phyloP scores from a whole-genome alignment of 768 basidiomycete genomes.

The Tricholoma sp. region DNA sequence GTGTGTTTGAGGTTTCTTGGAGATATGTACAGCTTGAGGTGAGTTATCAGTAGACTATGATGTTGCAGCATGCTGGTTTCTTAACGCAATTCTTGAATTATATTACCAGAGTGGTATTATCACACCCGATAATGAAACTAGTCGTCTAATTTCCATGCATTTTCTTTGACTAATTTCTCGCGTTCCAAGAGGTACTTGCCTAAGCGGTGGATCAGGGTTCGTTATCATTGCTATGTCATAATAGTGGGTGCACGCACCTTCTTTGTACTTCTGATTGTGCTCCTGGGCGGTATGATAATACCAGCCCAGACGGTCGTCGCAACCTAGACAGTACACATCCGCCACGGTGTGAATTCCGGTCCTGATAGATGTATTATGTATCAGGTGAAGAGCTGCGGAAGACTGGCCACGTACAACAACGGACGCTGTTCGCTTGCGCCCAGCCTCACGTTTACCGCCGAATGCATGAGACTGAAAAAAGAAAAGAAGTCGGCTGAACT shows the following conservation, averaged over 20 bases:
- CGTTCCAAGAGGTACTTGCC: slow-evolving; percentile 80
- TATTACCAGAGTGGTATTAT: neutral
- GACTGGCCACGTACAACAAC: slow-evolving; percentile 45
- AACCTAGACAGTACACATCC: slow-evolving; percentile 75
- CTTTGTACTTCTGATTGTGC: slow-evolving; percentile 78
- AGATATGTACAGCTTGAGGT: no score
- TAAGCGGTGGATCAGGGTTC: slow-evolving; percentile 18
- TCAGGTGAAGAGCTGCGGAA: slow-evolving; percentile 2
- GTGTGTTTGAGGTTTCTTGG: no score
- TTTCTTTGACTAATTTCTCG: slow-evolving; percentile 78
- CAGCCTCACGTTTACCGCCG: slow-evolving; percentile 68
- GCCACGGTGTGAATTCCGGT: slow-evolving; percentile 81
- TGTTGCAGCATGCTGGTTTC: neutral
- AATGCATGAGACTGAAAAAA: slow-evolving; percentile 62
- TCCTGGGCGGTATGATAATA: slow-evolving; percentile 79
- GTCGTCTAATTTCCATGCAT: slow-evolving; percentile 66
- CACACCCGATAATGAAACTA: neutral
- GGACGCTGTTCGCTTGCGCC: slow-evolving; percentile 72
- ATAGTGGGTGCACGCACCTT: slow-evolving; percentile 42
- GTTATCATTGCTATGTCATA: neutral
- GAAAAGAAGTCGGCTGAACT: neutral
- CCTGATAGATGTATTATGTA: slow-evolving; percentile 27
- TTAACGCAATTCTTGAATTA: no score
- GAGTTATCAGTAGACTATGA: no score
- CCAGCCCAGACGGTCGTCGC: slow-evolving; percentile 78